A percentile compares a stretch with the other conserved stretches of the same genome.
phyloP scores from a whole-genome alignment of 1,139 yeast genomes.

The Casaregolazyma suthepensis region DNA sequence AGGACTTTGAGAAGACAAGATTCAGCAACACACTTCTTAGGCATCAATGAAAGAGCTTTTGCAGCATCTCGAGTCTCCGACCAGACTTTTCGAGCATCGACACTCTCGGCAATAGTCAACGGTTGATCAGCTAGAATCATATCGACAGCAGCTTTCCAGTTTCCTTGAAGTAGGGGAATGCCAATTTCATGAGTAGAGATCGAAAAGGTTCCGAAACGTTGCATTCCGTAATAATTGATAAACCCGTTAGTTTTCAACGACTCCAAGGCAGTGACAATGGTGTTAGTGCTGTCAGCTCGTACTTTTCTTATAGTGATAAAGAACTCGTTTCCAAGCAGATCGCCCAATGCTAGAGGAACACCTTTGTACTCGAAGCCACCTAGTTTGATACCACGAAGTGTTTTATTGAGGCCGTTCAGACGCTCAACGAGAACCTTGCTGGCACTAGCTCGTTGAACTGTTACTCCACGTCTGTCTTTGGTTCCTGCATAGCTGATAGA shows the following conservation, averaged over 20 bases:
- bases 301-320: slow-evolving; percentile 76
- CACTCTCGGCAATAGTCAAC: slow-evolving; percentile 71
- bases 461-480: slow-evolving; percentile 92
- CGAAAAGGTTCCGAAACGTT: slow-evolving; percentile 93
- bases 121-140: slow-evolving; percentile 80
- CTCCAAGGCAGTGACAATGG: slow-evolving; percentile 51
- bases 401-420: slow-evolving; percentile 67
- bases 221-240: slow-evolving; percentile 94
- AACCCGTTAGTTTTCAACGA: slow-evolving; percentile 67
- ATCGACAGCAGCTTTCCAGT: slow-evolving; percentile 78
- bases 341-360: slow-evolving; percentile 65
- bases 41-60: slow-evolving; percentile 67
- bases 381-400: slow-evolving; percentile 63
- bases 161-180: slow-evolving; percentile 56
- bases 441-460: slow-evolving; percentile 77
- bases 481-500: slow-evolving; percentile 84
- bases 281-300: slow-evolving; percentile 22
- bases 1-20: slow-evolving; percentile 60
- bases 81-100: slow-evolving; percentile 81
- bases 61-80: slow-evolving; percentile 62
- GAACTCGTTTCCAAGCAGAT: slow-evolving; percentile 81
- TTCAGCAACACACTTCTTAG: slow-evolving; percentile 84
- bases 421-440: slow-evolving; percentile 71
- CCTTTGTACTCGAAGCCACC: slow-evolving; percentile 75
- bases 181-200: slow-evolving; percentile 88